Base-by-base conservation (phyloP, 768 basidiomycete genomes). In the Cystofilobasidium ferigula region DNA sequence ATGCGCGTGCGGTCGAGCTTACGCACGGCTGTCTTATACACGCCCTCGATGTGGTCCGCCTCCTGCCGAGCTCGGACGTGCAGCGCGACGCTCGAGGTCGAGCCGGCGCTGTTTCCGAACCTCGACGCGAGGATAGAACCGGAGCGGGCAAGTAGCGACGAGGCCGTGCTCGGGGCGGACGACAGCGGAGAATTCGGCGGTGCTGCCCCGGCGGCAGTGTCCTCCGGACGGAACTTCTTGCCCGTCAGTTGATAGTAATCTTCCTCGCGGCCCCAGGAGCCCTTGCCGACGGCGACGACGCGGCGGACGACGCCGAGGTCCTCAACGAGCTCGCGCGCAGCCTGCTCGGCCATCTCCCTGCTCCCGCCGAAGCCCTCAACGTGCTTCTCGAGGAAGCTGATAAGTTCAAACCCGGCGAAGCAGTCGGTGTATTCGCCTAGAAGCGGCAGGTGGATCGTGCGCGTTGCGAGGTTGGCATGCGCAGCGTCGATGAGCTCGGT, bases 201-300 rank as follows among this genome's bases (percentile, higher is more conserved):
- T 26, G n/a, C 32, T 34, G 56, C 56, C 36, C 7, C 38, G 16
- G 42, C 4, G 32, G 10, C 32, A n/a, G 32, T 32, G 32, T 16
- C 34, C 30, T 20, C 53, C 43, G 16, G 63, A 26, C 4, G 40
- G n/a, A 28, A 42, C 38, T 1, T 35, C 57, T 63, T 63, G 34
- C 51, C 56, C 3, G 61, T 68, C n/a, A 68, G 63, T 22, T 62
- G 61, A n/a, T 68, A 68, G 38, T 42, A 62, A 38, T 62, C 67
- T 16, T 62, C 67, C 3, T 45, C 67, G 12, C 61, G 48, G 2
- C 62, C 67, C 65, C 65, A 67, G 0, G 67, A 57, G 38, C 56
- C 61, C 45, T 62, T 68, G 14, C 61, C 61, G 28, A 63, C 67
- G 30, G 62, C 47, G 2, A 43, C 60, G 20, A 68, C 61, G 22